Conservation (phyloP, 495 filamentous ascomycete genomes). For the Penicillium subrubescens region DNA sequence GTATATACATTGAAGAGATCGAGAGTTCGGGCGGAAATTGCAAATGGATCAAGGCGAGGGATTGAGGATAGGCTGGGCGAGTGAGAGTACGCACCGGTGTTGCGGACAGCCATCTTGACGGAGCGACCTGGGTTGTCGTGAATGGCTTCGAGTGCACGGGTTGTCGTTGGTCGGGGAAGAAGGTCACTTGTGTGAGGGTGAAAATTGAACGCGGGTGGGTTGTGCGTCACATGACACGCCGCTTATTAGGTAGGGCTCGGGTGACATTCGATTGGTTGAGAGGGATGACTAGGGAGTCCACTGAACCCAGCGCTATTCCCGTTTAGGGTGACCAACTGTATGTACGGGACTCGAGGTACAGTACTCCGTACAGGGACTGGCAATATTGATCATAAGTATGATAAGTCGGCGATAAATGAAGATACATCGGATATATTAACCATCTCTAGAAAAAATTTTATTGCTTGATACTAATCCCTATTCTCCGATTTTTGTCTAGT, state of each 20-base stretch:
- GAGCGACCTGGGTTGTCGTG: slow-evolving; percentile 35
- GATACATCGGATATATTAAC: too few relatives aligned
- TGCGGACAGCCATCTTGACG: slow-evolving; percentile 44
- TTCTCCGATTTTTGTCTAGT: too few relatives aligned
- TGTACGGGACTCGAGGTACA: not conserved
- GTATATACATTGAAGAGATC: not conserved
- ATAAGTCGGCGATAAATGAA: too few relatives aligned
- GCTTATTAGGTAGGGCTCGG: slow-evolving; percentile 26
- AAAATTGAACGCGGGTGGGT: slow-evolving; percentile 32
- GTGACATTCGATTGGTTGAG: slow-evolving; percentile 28
- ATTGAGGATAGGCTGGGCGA: slow-evolving; percentile 3
- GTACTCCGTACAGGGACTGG: too few relatives aligned
- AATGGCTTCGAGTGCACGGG: slow-evolving; percentile 37
- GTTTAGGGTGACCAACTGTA: not conserved
- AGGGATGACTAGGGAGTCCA: not conserved
- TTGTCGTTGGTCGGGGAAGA: slow-evolving; percentile 42
- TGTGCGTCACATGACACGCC: slow-evolving; percentile 49
- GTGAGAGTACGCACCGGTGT: slow-evolving; percentile 38
- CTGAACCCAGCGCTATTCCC: slow-evolving; percentile 1
- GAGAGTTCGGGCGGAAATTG: slow-evolving; percentile 11
- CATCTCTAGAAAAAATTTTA: not conserved
- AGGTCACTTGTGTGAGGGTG: slow-evolving; percentile 25
- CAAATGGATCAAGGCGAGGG: slow-evolving; percentile 6
- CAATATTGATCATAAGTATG: too few relatives aligned
- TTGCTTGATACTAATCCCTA: too few relatives aligned